Base-by-base conservation (phyloP, 495 filamentous ascomycete genomes). In the Annulohypoxylon moriforme region DNA sequence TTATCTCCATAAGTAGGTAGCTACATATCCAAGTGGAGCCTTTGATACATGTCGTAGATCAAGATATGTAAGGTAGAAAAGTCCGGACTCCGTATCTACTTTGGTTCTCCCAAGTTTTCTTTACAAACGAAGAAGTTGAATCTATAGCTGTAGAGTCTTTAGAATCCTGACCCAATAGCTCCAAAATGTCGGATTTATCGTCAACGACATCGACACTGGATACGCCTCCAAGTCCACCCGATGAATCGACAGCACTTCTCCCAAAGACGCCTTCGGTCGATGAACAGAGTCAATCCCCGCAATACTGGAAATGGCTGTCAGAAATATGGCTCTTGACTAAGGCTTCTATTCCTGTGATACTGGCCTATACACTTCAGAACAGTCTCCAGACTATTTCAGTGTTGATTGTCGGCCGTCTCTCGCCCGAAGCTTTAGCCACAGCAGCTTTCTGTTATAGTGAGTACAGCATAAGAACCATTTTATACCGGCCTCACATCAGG, bases 301-400 rank as follows among this genome's bases (percentile, higher is more conserved):
- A 44, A 33, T 72, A 77, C 61, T 46, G 64, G 25, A 62, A 71
- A 73, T 82, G 81, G 61, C 75, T 92, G 9, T 69, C 79, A 1
- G 94, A 97, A 77, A 89, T 94, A 70, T 85, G 86, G 79, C 77
- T 91, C 16, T 82, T 97, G 20, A 78, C 93, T 11, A 89, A 86
- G 69, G 86, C 86, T 14, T 91, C 93, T 0, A 78, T 92, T 2
- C 94, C 94, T 0, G 93, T 97, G 2, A 95, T 97, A 72, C 78
- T 97, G 3, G 94, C 94, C 57, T 97, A 97, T 78, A 89, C 91
- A 0, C 86, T 97, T 5, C 94, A 97, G 75, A 97, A 94, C 78
- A 94, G 91, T 14, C 83, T 97, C 0, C 94, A 97, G 78, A 97
- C 94, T 0, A 77, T 92, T 18, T 96, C 94, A 0, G 92, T 97